Base-by-base conservation (phyloP, 768 basidiomycete genomes). In the Podaxis sp. region DNA sequence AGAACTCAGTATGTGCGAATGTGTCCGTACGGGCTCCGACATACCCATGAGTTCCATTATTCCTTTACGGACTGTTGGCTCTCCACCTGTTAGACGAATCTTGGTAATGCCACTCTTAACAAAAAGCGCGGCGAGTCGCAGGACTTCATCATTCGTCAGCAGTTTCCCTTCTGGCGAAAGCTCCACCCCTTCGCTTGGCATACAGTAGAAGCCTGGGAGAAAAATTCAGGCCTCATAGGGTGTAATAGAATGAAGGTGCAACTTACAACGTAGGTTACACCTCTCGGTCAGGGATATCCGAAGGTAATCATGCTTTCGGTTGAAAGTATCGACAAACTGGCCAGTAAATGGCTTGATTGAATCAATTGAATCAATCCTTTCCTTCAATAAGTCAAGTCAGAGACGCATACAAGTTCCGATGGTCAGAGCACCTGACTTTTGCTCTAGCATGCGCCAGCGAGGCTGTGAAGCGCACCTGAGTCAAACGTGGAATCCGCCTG, bases 81-180 rank as follows among this genome's bases (percentile, higher is more conserved):
- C 94, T 30, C 95, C 93, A 2, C 93, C 94, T 0, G 94, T 96
- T 49, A 96, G 74, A 6, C 94, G 79, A 65, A 96, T 94, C 74
- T 96, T 96, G 30, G 83, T 90, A 36, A 96, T 88, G 4, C 95
- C 95, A 69, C 84, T 85, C 68, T 79, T 80, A 0, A 96, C 92
- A 66, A 96, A 96, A 17, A 96, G 75, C 17, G 80, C 74, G 4
- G 91, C 89, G 1, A 94, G 80, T 53, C 89, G 85, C 46, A 90
- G 71, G 30, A 95, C 75, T 71, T 96, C 93, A 56, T 87, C 82
- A 65, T 93, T 87, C 0, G 89, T 86, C 42, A 96, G 80, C 62
- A 93, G 81, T 63, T 90, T 81, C 9, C 79, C 78, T 38, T 77
- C 76, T 2, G 92, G 93, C 12, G 90, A 88, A 28, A 95, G 80